Percentiles rank a stretch among this genome's conserved stretches.
These are phyloP conservation scores for Sporothrix pseudoabietina DNA, from an alignment of 2,329 filamentous ascomycete genomes.

Conservation along the genomic window DNA sequence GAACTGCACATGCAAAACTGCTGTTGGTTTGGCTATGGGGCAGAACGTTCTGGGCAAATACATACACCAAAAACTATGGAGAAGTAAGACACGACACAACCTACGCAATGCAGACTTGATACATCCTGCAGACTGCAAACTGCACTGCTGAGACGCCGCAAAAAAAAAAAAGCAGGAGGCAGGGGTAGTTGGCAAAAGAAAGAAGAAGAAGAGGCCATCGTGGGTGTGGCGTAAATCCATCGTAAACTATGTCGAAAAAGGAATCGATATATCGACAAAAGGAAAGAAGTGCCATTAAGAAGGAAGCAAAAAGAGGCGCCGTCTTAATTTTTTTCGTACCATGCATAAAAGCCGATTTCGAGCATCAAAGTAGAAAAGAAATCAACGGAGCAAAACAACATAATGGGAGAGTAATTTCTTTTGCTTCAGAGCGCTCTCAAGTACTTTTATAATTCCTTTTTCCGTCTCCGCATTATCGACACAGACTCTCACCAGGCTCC, in stretches of 20 bases:
- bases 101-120: background rate
- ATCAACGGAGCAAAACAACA: background rate
- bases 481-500: background rate
- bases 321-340: background rate
- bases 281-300: background rate
- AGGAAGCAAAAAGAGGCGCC: constrained; percentile 2
- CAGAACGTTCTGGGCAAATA: background rate
- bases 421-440: background rate
- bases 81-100: background rate
- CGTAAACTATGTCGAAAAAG: background rate
- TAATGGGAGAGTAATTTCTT: background rate
- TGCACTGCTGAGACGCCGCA: background rate
- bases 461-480: background rate
- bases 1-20: background rate
- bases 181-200: background rate
- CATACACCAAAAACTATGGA: background rate
- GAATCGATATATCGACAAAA: too few species aligned
- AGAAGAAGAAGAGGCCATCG: background rate
- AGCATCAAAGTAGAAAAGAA: background rate
- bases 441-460: background rate
- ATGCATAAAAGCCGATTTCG: background rate
- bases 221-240: background rate
- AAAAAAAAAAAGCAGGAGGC: background rate
- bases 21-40: background rate
- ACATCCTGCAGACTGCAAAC: background rate